Evolutionary conservation across 352 stramenopile genomes (phyloP).

Genomic region (Phytophthora hybrid): DNA sequence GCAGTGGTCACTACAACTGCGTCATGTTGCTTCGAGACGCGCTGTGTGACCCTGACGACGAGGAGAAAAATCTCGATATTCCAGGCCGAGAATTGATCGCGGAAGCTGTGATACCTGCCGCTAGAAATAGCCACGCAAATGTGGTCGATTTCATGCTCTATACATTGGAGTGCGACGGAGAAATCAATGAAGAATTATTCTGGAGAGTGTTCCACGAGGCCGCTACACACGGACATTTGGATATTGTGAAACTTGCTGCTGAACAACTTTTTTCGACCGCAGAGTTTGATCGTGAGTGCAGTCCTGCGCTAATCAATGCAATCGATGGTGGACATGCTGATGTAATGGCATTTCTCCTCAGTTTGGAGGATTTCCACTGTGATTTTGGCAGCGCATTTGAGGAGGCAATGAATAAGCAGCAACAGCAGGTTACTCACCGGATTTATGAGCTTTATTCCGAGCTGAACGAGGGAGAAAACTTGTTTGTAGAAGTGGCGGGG

Average conservation of each 20-base stretch:
- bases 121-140: not conserved
- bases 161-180: not conserved
- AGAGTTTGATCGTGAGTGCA: slow-evolving; percentile 4
- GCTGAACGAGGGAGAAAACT: not conserved
- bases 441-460: not conserved
- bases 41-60: slow-evolving; percentile 3
- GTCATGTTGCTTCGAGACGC: not conserved
- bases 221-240: not conserved
- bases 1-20: not conserved
- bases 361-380: not conserved
- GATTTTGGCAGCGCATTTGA: not conserved
- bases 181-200: slow-evolving; percentile 4
- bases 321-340: not conserved
- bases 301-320: not conserved
- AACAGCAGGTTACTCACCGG: not conserved
- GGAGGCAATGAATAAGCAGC: slow-evolving; percentile 1
- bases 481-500: not conserved
- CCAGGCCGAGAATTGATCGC: not conserved
- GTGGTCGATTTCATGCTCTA: slow-evolving; percentile 11
- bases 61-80: not conserved
- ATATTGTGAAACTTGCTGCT: slow-evolving; percentile 1
- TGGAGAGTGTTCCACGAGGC: slow-evolving; percentile 6
- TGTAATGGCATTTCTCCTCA: not conserved
- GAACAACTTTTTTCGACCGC: not conserved
- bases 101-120: slow-evolving; percentile 6